Percentiles rank a stretch among this genome's conserved stretches.
Evolutionary conservation across 2,329 filamentous ascomycete genomes (phyloP).

Genomic region (Calonectria ilicicola): DNA sequence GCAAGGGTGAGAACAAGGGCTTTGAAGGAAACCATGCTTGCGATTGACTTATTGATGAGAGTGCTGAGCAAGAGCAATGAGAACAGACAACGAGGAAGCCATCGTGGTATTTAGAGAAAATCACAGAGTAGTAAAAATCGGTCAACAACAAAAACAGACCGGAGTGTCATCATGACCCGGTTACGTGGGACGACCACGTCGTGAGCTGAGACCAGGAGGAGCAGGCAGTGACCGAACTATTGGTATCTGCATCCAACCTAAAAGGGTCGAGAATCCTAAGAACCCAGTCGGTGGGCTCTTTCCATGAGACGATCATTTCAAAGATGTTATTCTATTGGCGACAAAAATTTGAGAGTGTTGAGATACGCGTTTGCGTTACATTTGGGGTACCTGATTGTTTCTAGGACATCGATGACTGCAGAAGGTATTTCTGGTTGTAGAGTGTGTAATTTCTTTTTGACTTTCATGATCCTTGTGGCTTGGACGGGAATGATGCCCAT

Average conservation of each 20-base stretch:
- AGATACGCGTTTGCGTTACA: not conserved
- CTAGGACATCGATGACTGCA: too few relatives aligned
- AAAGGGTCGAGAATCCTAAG: not conserved
- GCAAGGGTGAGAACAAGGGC: not conserved
- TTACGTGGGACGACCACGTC: not conserved
- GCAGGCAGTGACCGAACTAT: not conserved
- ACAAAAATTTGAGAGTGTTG: not conserved
- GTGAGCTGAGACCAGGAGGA: not conserved
- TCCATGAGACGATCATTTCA: not conserved
- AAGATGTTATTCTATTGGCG: not conserved
- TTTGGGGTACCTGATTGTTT: not conserved
- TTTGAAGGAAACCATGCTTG: not conserved
- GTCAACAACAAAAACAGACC: not conserved
- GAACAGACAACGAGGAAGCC: not conserved
- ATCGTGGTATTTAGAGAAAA: not conserved
- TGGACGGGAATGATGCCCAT: not conserved
- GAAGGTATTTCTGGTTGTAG: not conserved
- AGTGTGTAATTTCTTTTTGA: not conserved
- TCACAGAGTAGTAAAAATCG: too few relatives aligned
- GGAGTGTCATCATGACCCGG: not conserved
- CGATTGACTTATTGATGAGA: not conserved
- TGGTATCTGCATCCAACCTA: not conserved
- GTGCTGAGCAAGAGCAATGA: not conserved
- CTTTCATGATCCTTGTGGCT: not conserved
- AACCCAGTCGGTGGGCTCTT: not conserved